These are phyloP conservation scores for Auricularia heimuer DNA, from an alignment of 768 basidiomycete species.

Conservation along the genomic window DNA sequence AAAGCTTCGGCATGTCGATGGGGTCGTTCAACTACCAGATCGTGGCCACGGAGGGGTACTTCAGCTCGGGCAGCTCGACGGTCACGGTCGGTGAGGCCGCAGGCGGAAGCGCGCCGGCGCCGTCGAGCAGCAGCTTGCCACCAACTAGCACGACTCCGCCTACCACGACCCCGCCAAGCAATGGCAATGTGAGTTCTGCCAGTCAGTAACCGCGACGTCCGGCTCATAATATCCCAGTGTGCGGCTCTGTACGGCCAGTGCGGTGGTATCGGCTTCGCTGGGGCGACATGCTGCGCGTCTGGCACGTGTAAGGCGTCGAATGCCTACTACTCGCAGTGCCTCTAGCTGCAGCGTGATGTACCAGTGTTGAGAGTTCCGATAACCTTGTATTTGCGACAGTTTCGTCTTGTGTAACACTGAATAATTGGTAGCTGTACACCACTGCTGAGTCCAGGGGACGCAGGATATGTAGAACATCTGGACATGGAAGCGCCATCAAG, in stretches of 20 bases:
- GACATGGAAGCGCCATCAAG: no score
- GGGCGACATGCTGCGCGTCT: constrained; percentile 3
- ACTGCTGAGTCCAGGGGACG: no score
- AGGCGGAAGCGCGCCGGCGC: not conserved
- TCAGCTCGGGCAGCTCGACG: constrained; percentile 33
- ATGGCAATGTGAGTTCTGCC: constrained; percentile 1
- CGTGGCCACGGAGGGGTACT: constrained; percentile 37
- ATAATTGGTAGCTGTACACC: no score
- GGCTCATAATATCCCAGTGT: not conserved
- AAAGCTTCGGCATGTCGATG: constrained; percentile 26
- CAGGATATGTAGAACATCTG: no score
- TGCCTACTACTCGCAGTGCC: constrained; percentile 5
- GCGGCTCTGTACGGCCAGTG: constrained; percentile 1
- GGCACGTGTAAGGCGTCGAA: constrained; percentile 6
- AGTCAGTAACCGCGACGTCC: not conserved
- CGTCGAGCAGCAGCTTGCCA: not conserved
- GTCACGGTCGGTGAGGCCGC: constrained; percentile 7
- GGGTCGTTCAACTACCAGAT: constrained; percentile 37
- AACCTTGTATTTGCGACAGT: no score
- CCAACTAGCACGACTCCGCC: not conserved
- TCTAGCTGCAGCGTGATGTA: not conserved
- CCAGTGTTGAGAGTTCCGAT: no score
- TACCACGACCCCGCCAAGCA: not conserved
- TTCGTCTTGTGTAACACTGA: no score
- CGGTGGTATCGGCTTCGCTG: constrained; percentile 4